Evolutionary conservation across 2,329 filamentous ascomycete genomes (phyloP).

Genomic region (Colletotrichum tabaci): DNA sequence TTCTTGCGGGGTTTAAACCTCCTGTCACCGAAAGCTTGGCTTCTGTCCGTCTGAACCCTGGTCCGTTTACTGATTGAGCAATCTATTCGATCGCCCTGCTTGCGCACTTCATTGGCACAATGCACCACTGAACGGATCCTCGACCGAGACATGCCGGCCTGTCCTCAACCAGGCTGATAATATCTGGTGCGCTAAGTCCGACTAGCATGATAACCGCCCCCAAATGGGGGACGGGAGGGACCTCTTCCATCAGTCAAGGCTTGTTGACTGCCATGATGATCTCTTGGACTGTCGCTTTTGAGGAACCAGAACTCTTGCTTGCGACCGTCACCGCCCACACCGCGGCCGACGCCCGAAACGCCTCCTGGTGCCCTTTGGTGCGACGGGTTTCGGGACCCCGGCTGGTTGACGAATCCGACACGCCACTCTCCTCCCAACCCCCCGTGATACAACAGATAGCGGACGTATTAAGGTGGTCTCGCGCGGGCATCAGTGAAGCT

Average conservation of each 20-base stretch:
- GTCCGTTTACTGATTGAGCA: background rate
- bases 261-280: background rate
- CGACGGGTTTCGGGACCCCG: slow-evolving; percentile 34
- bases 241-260: too few species aligned
- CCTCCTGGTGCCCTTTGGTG: slow-evolving; percentile 24
- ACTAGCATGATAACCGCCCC: too few species aligned
- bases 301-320: background rate
- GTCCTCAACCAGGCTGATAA: slow-evolving; percentile 7
- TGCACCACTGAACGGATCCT: slow-evolving; percentile 1
- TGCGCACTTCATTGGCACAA: slow-evolving; percentile 1
- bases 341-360: slow-evolving; percentile 23
- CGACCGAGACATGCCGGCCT: background rate
- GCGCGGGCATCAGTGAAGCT: background rate
- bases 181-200: background rate
- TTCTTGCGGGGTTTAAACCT: slow-evolving; percentile 35
- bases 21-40: slow-evolving; percentile 42
- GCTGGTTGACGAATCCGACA: slow-evolving; percentile 1
- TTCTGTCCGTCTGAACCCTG: slow-evolving; percentile 31
- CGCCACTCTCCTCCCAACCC: background rate
- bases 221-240: too few species aligned
- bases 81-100: slow-evolving; percentile 1
- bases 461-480: slow-evolving; percentile 14
- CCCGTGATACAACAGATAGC: slow-evolving; percentile 4
- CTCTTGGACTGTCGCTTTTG: background rate
- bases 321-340: background rate